Evolutionary conservation across 2,329 filamentous ascomycete genomes (phyloP).

Genomic region (Fusarium sp.): DNA sequence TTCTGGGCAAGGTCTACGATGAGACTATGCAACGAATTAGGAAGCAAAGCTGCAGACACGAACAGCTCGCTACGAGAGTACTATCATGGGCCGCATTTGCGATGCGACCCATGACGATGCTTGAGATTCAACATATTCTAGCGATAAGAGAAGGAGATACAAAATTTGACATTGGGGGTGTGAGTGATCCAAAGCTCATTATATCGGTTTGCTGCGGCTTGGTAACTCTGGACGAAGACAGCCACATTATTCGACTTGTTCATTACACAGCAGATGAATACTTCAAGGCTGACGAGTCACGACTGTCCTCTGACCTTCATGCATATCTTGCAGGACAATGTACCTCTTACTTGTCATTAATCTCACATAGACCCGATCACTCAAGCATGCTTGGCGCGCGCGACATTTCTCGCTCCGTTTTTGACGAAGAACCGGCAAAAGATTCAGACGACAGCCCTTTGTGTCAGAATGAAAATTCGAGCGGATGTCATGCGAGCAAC

Average conservation of each 20-base stretch:
- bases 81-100: slow-evolving; percentile 58
- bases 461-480: no score
- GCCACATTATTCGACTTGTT: slow-evolving; percentile 55
- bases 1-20: slow-evolving; percentile 49
- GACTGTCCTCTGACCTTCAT: no score
- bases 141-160: slow-evolving; percentile 49
- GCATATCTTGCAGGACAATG: no score
- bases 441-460: no score
- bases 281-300: slow-evolving; percentile 46
- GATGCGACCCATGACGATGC: slow-evolving; percentile 49
- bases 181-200: slow-evolving; percentile 51
- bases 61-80: slow-evolving; percentile 54
- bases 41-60: slow-evolving; percentile 50
- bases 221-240: slow-evolving; percentile 56
- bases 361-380: no score
- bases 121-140: slow-evolving; percentile 59
- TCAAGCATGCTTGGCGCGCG: no score
- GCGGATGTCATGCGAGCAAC: no score
- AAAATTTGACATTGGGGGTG: slow-evolving; percentile 52
- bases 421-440: no score
- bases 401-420: no score
- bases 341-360: no score
- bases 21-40: slow-evolving; percentile 58
- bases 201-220: slow-evolving; percentile 57
- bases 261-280: slow-evolving; percentile 63